Evolutionary conservation across 129 eudicot species (phyloP).

Genomic region (Artemisia annua): DNA sequence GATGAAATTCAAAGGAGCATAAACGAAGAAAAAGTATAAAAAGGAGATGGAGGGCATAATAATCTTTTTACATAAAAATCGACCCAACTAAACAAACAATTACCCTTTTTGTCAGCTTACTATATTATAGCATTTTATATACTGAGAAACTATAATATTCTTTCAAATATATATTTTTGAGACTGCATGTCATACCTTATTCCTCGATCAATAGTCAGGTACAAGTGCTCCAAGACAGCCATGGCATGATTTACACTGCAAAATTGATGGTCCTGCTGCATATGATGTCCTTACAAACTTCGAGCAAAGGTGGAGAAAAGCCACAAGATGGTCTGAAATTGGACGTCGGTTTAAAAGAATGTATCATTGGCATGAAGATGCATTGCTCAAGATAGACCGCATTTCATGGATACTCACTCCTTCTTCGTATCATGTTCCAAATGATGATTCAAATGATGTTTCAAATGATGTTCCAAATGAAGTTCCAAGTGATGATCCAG

Average conservation of each 20-base stretch:
- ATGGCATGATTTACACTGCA: slow-evolving; percentile 90
- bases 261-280: slow-evolving; percentile 89
- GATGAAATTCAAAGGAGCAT: not conserved
- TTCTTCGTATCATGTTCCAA: slow-evolving; percentile 30
- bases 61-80: too few species aligned
- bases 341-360: slow-evolving; percentile 54
- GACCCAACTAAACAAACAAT: not conserved
- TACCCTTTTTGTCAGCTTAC: not conserved
- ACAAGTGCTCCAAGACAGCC: slow-evolving; percentile 74
- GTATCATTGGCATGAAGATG: slow-evolving; percentile 81
- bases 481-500: slow-evolving; percentile 43
- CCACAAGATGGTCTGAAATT: slow-evolving; percentile 65
- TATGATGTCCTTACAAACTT: slow-evolving; percentile 80
- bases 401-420: slow-evolving; percentile 72
- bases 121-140: too few species aligned
- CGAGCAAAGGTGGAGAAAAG: slow-evolving; percentile 91
- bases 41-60: too few species aligned
- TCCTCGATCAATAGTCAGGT: slow-evolving; percentile 50
- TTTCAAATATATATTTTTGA: not conserved
- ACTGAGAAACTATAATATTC: too few species aligned
- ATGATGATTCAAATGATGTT: slow-evolving; percentile 9
- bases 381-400: slow-evolving; percentile 62
- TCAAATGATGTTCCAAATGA: too few species aligned
- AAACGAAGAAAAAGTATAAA: too few species aligned
- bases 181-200: slow-evolving; percentile 8